A percentile compares a stretch with the other conserved stretches of the same genome.
phyloP scores from a whole-genome alignment of 2,329 filamentous ascomycete genomes.

The Zymoseptoria tritici region DNA sequence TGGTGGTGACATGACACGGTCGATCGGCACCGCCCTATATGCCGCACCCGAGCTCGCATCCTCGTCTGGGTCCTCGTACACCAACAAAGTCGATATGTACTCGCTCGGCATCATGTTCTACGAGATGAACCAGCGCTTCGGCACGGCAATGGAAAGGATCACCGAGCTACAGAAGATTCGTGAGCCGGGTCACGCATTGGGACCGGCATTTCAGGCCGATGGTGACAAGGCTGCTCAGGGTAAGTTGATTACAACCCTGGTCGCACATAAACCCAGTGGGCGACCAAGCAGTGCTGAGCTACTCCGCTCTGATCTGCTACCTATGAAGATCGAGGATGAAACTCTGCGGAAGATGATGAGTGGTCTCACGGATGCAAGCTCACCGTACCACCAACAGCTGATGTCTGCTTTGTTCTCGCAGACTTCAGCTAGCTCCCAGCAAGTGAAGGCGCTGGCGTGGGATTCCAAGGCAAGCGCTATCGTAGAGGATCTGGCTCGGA shows the following conservation, averaged over 20 bases:
- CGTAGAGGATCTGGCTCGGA: constrained; percentile 16
- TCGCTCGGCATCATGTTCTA: constrained; percentile 96
- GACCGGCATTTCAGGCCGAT: constrained; percentile 61
- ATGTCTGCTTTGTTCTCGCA: constrained; percentile 73
- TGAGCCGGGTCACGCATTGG: constrained; percentile 60
- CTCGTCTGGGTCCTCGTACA: constrained; percentile 67
- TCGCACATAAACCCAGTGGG: constrained; percentile 74
- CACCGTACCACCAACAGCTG: constrained; percentile 84
- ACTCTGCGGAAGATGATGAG: constrained; percentile 77
- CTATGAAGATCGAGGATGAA: constrained; percentile 87
- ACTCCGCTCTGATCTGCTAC: constrained; percentile 76
- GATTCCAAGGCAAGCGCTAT: constrained; percentile 31
- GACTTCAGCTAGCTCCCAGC: constrained; percentile 45
- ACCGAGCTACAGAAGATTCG: constrained; percentile 62
- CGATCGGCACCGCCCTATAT: constrained; percentile 75
- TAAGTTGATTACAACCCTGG: constrained; percentile 68
- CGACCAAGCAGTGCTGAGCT: constrained; percentile 77
- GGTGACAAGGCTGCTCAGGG: constrained; percentile 63
- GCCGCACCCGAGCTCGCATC: constrained; percentile 87
- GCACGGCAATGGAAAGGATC: constrained; percentile 57
- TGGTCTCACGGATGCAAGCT: constrained; percentile 71
- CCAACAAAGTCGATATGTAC: constrained; percentile 97
- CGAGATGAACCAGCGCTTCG: constrained; percentile 73
- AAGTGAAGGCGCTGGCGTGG: constrained; percentile 62
- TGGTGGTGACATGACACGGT: constrained; percentile 58